These are phyloP conservation scores for Cucumis melo DNA, from an alignment of 306 rosid species.

Conservation along the genomic window DNA sequence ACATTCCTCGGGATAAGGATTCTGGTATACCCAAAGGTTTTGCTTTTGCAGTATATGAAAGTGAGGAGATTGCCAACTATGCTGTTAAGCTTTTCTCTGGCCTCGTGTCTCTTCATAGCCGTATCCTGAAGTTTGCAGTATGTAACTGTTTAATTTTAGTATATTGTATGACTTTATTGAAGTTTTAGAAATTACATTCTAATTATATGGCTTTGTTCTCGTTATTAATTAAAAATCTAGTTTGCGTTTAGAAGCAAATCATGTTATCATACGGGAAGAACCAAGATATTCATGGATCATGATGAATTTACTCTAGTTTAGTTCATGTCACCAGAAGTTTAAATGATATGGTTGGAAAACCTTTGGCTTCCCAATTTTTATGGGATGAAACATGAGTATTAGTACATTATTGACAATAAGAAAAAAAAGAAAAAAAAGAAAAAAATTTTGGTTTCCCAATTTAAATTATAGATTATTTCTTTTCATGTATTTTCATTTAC, in stretches of 20 bases:
- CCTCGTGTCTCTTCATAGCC: conserved; percentile 62
- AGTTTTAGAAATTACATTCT: background rate
- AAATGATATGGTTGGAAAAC: background rate
- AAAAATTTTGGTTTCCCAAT: no score
- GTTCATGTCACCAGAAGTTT: background rate
- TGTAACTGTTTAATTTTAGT: background rate
- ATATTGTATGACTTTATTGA: background rate
- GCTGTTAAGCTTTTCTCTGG: conserved; percentile 90
- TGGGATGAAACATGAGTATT: background rate
- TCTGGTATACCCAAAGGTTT: conserved; percentile 58
- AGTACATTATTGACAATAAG: background rate
- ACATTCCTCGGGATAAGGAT: conserved; percentile 84
- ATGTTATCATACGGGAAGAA: background rate
- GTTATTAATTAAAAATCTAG: background rate
- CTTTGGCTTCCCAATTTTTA: background rate
- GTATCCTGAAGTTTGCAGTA: conserved; percentile 85
- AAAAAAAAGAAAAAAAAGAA: background rate
- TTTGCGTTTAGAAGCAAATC: background rate
- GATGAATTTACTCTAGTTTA: background rate
- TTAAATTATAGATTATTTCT: background rate
- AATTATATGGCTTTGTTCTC: background rate
- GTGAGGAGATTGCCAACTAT: conserved; percentile 69
- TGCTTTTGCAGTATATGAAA: conserved; percentile 88
- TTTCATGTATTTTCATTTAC: background rate
- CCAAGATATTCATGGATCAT: background rate